A percentile compares a stretch with the other conserved stretches of the same genome.
These are phyloP conservation scores for Yarrowia phangngaensis DNA, from an alignment of 805 yeast species.

Conservation along the genomic window DNA sequence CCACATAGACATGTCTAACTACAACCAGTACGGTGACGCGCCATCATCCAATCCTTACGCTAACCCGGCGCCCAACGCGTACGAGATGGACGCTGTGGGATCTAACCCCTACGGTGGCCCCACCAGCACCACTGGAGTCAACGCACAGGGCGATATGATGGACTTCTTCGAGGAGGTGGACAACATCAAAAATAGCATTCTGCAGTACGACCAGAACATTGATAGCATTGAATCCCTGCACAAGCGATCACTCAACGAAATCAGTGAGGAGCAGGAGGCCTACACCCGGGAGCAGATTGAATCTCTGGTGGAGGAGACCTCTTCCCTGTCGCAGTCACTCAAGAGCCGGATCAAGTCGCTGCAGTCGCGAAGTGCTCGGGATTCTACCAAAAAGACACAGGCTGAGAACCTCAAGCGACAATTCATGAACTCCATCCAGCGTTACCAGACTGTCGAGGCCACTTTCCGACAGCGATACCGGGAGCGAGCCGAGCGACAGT, in stretches of 20 bases:
- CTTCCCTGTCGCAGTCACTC: conserved; percentile 68
- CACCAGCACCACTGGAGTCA: not conserved
- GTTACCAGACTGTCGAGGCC: conserved; percentile 80
- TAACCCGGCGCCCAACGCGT: conserved; percentile 22
- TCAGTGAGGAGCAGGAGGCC: conserved; percentile 60
- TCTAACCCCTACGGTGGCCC: conserved; percentile 17
- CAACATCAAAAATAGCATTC: conserved; percentile 62
- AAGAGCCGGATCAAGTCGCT: conserved; percentile 72
- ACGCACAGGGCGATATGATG: conserved; percentile 49
- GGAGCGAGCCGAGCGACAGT: conserved; percentile 88
- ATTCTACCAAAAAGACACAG: conserved; percentile 80
- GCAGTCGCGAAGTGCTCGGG: conserved; percentile 52
- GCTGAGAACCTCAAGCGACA: conserved; percentile 83
- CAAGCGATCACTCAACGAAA: conserved; percentile 65
- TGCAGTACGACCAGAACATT: conserved; percentile 65
- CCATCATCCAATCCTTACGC: conserved; percentile 24
- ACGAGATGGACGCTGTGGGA: conserved; percentile 26
- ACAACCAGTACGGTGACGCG: conserved; percentile 27
- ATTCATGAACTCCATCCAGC: conserved; percentile 81
- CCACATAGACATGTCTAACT: conserved; percentile 21
- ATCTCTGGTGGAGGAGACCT: conserved; percentile 68
- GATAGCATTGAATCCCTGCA: conserved; percentile 68
- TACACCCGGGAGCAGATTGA: conserved; percentile 73
- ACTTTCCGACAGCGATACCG: conserved; percentile 79
- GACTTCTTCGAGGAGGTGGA: conserved; percentile 67